These are phyloP conservation scores for Scedosporium dehoogii DNA, from an alignment of 2,329 filamentous ascomycete species.

Conservation along the genomic window DNA sequence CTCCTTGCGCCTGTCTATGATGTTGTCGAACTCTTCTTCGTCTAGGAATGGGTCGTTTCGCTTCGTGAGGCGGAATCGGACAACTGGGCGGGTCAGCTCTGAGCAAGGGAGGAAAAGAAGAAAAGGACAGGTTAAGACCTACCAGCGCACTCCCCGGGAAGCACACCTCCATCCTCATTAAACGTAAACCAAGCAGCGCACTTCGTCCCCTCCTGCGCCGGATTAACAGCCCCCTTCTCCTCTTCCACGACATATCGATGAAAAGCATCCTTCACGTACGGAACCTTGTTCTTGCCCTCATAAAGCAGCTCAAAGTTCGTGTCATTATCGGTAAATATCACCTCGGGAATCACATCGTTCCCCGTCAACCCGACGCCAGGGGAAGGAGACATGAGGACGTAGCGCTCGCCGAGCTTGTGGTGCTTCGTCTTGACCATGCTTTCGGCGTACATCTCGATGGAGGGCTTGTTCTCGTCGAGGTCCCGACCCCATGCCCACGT, in stretches of 20 bases:
- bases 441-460: slow-evolving; percentile 56
- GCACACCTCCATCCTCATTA: slow-evolving; percentile 78
- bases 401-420: slow-evolving; percentile 70
- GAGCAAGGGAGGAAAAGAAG: neutral
- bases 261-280: slow-evolving; percentile 92
- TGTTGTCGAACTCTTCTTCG: slow-evolving; percentile 84
- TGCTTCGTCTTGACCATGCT: slow-evolving; percentile 70
- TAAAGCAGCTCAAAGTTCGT: slow-evolving; percentile 77
- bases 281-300: slow-evolving; percentile 64
- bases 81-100: slow-evolving; percentile 41
- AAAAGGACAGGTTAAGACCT: slow-evolving; percentile 38
- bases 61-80: slow-evolving; percentile 79
- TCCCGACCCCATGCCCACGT: slow-evolving; percentile 94
- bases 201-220: slow-evolving; percentile 72
- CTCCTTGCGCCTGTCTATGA: slow-evolving; percentile 74
- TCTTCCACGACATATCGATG: slow-evolving; percentile 77
- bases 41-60: slow-evolving; percentile 71
- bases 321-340: slow-evolving; percentile 93
- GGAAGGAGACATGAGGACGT: slow-evolving; percentile 78
- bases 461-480: slow-evolving; percentile 64
- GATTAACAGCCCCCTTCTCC: slow-evolving; percentile 74
- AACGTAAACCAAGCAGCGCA: slow-evolving; percentile 87
- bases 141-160: slow-evolving; percentile 84
- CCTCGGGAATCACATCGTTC: slow-evolving; percentile 72
- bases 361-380: slow-evolving; percentile 71